These are phyloP conservation scores for Fusarium sp. DNA, from an alignment of 2,329 filamentous ascomycete species.

Conservation along the genomic window DNA sequence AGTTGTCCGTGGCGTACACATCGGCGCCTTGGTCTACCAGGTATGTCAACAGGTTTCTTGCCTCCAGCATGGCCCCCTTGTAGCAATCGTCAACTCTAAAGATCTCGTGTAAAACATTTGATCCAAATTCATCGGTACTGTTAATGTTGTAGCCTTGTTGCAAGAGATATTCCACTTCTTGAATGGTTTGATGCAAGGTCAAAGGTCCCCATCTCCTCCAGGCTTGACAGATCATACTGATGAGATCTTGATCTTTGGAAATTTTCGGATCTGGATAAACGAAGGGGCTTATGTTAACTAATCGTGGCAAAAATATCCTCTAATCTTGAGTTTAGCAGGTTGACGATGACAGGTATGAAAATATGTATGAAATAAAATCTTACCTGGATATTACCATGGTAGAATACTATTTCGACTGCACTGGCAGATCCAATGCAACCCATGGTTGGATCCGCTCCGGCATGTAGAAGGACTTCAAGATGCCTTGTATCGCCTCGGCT, in stretches of 20 bases:
- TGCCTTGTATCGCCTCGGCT: too few species aligned
- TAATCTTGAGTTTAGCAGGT: too few species aligned
- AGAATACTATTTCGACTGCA: too few species aligned
- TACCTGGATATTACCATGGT: fast-evolving
- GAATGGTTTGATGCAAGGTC: too few species aligned
- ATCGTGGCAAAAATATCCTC: neutral
- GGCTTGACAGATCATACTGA: neutral
- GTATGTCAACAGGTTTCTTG: neutral
- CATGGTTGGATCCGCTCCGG: neutral
- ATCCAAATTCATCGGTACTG: too few species aligned
- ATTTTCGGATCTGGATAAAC: neutral
- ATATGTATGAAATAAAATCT: too few species aligned
- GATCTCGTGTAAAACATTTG: neutral
- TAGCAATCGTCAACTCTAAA: neutral
- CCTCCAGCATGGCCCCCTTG: neutral
- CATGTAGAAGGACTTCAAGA: neutral
- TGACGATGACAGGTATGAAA: too few species aligned
- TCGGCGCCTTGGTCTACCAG: neutral
- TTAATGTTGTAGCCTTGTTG: neutral
- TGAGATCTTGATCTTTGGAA: neutral
- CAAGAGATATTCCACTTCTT: neutral
- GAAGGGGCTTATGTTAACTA: neutral
- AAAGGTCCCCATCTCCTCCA: too few species aligned
- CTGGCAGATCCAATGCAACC: too few species aligned
- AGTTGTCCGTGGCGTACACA: neutral